Conservation (phyloP, 148 eudicot genomes). For the Nepenthes mirabilis region DNA sequence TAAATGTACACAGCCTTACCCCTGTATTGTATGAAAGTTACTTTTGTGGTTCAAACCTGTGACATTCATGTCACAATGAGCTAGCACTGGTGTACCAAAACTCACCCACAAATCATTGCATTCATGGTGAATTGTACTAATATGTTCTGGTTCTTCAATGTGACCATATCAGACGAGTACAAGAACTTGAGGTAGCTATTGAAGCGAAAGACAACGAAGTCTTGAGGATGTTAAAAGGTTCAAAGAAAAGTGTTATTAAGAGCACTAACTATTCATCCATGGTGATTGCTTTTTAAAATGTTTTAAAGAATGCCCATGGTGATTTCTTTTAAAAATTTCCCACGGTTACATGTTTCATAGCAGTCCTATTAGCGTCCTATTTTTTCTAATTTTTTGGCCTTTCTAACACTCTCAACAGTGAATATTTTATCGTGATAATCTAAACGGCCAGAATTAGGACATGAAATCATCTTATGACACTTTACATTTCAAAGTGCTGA, state of each 20-base stretch:
- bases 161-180: slow-evolving; percentile 39
- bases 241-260: slow-evolving; percentile 21
- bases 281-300: slow-evolving; percentile 1
- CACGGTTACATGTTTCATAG: slow-evolving; percentile 2
- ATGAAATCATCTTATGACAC: neutral
- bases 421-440: slow-evolving; percentile 6
- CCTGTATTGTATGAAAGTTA: no score
- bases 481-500: neutral
- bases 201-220: slow-evolving; percentile 75
- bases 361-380: no score
- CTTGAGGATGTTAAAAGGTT: slow-evolving; percentile 44
- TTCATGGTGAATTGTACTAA: neutral
- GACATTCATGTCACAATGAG: no score
- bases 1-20: no score
- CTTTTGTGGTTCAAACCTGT: no score
- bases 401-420: no score
- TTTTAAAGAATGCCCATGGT: slow-evolving; percentile 6
- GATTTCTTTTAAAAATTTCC: slow-evolving; percentile 9
- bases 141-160: slow-evolving; percentile 9
- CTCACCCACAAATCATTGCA: neutral
- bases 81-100: no score
- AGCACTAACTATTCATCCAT: slow-evolving; percentile 8
- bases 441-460: neutral
- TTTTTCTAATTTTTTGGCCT: no score
- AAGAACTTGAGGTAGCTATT: slow-evolving; percentile 48